Conservation (phyloP, 306 rosid species). For the Cercis canadensis region DNA sequence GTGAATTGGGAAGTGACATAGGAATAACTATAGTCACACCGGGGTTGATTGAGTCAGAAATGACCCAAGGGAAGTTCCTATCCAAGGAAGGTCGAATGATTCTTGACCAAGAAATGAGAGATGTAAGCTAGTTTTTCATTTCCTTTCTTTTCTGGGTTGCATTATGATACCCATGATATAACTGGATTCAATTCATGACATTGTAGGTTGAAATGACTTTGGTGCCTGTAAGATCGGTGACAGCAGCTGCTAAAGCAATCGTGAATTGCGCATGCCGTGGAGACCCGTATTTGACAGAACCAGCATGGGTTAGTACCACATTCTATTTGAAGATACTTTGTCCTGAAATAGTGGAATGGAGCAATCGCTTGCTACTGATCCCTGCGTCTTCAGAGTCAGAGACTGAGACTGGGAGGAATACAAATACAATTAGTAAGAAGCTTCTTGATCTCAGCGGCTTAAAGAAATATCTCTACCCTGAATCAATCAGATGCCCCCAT, state of each 20-base stretch:
- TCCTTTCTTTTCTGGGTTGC: background rate
- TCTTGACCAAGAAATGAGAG: constrained; percentile 62
- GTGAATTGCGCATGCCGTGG: constrained; percentile 62
- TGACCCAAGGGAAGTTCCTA: constrained; percentile 66
- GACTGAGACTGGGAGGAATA: too few species aligned
- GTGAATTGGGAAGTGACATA: constrained; percentile 62
- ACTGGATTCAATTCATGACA: background rate
- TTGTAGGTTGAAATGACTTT: constrained; percentile 44
- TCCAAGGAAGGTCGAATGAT: constrained; percentile 49
- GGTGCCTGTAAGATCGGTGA: constrained; percentile 52
- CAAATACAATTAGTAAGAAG: constrained; percentile 56
- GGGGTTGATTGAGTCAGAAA: constrained; percentile 64
- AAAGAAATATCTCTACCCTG: constrained; percentile 47
- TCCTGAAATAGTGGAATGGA: constrained; percentile 54
- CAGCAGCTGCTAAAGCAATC: constrained; percentile 53
- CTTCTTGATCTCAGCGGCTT: constrained; percentile 47
- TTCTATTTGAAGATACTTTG: constrained; percentile 50
- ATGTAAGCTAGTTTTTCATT: constrained; percentile 43
- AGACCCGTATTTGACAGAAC: constrained; percentile 55
- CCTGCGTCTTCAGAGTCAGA: constrained; percentile 43
- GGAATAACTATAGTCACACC: constrained; percentile 73
- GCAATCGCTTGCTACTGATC: constrained; percentile 37
- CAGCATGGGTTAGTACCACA: constrained; percentile 51
- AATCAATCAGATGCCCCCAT: constrained; percentile 40
- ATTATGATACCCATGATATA: background rate